Percentiles rank a stretch among this genome's conserved stretches.
These are phyloP conservation scores for Chaetothyriales sp. DNA, from an alignment of 2,329 filamentous ascomycete genomes.

Conservation along the genomic window DNA sequence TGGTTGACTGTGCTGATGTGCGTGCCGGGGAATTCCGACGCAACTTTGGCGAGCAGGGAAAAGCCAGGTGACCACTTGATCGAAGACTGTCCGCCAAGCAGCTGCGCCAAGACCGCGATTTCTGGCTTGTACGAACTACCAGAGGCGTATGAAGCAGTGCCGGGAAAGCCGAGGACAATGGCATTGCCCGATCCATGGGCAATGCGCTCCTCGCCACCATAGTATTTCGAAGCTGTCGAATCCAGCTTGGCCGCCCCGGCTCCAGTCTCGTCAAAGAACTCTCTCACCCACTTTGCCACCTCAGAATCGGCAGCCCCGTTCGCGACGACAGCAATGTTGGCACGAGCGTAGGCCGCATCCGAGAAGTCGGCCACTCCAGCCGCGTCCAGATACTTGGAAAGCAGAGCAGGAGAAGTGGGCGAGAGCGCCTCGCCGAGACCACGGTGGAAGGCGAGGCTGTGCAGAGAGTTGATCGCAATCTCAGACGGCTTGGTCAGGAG, in stretches of 20 bases:
- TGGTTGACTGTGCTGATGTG: slow-evolving; percentile 61
- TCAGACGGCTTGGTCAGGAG: slow-evolving; percentile 49
- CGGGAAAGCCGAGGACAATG: slow-evolving; percentile 82
- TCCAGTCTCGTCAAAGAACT: slow-evolving; percentile 65
- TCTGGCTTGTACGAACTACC: slow-evolving; percentile 73
- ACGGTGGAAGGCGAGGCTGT: slow-evolving; percentile 79
- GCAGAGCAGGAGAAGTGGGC: slow-evolving; percentile 56
- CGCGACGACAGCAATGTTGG: slow-evolving; percentile 81
- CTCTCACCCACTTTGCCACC: slow-evolving; percentile 75
- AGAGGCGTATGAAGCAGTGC: slow-evolving; percentile 59
- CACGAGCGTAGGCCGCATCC: slow-evolving; percentile 66
- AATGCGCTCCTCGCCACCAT: slow-evolving; percentile 85
- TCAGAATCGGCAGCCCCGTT: slow-evolving; percentile 68
- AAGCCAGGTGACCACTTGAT: slow-evolving; percentile 97
- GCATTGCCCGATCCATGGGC: slow-evolving; percentile 65
- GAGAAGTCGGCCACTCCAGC: slow-evolving; percentile 63
- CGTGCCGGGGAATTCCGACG: slow-evolving; percentile 51
- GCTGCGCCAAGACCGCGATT: slow-evolving; percentile 68
- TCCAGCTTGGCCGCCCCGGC: slow-evolving; percentile 42
- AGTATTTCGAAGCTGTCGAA: slow-evolving; percentile 65
- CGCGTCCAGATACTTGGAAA: slow-evolving; percentile 68
- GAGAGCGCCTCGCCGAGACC: slow-evolving; percentile 72
- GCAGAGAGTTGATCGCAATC: slow-evolving; percentile 73
- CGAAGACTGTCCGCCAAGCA: slow-evolving; percentile 77
- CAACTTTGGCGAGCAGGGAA: slow-evolving; percentile 72